Evolutionary conservation across 2,329 filamentous ascomycete species (phyloP).

Genomic region (Colletotrichum cuscutae): DNA sequence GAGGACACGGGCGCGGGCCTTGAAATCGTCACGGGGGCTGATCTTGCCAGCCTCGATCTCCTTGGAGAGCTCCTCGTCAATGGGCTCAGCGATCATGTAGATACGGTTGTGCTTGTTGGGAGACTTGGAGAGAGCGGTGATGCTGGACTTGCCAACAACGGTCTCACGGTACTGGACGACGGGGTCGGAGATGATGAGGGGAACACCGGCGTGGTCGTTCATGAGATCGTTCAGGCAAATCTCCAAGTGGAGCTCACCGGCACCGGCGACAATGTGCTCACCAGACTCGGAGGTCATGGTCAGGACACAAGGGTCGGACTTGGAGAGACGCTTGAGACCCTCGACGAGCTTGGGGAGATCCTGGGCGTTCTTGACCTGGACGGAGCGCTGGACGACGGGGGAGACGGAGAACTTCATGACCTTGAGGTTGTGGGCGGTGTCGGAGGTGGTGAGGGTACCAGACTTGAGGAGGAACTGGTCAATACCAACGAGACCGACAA

Average conservation of each 20-base stretch:
- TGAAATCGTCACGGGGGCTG: slow-evolving; percentile 96
- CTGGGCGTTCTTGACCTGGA: slow-evolving; percentile 99
- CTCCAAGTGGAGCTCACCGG: slow-evolving; percentile 98
- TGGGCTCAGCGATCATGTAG: slow-evolving; percentile 91
- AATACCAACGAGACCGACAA: slow-evolving; percentile 98
- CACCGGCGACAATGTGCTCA: slow-evolving; percentile 99
- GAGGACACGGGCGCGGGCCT: slow-evolving; percentile 93
- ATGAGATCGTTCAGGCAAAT: slow-evolving; percentile 99
- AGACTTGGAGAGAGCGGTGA: slow-evolving; percentile 98
- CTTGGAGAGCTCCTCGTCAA: slow-evolving; percentile 89
- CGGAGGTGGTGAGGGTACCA: slow-evolving; percentile 96
- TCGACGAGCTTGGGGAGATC: slow-evolving; percentile 99
- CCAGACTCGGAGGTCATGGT: slow-evolving; percentile 89
- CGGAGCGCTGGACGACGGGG: slow-evolving; percentile 96
- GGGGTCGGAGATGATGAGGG: slow-evolving; percentile 96
- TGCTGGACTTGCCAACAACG: slow-evolving; percentile 84
- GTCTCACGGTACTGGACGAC: slow-evolving; percentile 99
- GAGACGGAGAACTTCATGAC: slow-evolving; percentile 99
- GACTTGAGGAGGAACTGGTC: slow-evolving; percentile 99
- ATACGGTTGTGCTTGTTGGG: slow-evolving; percentile 99
- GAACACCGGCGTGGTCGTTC: slow-evolving; percentile 98
- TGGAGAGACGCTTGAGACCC: slow-evolving; percentile 99
- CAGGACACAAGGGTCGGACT: slow-evolving; percentile 98
- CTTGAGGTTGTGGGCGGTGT: slow-evolving; percentile 99
- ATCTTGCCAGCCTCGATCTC: slow-evolving; percentile 95